A percentile compares a stretch with the other conserved stretches of the same genome.
Conservation (phyloP, 768 basidiomycete species). For the Auricularia cornea region DNA sequence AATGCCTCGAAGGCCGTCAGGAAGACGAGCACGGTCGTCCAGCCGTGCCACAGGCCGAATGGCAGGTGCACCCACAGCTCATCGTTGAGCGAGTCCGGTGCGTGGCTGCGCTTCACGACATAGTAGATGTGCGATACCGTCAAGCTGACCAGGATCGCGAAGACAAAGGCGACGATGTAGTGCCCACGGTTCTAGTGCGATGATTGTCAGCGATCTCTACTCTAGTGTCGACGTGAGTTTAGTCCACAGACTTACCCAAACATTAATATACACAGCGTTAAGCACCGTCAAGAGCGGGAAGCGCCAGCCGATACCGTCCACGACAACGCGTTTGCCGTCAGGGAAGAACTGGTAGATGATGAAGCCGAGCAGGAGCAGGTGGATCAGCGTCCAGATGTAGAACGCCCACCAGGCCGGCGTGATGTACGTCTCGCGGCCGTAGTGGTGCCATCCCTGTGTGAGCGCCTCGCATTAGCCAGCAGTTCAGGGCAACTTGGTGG, state of each 20-base stretch:
- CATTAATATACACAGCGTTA: constrained; percentile 33
- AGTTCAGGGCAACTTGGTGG: neutral
- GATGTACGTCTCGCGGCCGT: constrained; percentile 30
- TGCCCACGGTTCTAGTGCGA: constrained; percentile 1
- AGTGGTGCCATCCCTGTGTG: constrained; percentile 3
- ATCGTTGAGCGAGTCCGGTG: constrained; percentile 22
- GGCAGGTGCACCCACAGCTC: constrained; percentile 36
- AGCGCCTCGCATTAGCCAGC: neutral
- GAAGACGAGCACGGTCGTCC: constrained; percentile 18
- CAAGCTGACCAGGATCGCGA: constrained; percentile 29
- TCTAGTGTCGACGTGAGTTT: constrained; percentile 19
- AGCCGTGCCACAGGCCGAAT: constrained; percentile 34
- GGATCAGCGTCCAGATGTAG: constrained; percentile 29
- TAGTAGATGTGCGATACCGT: constrained; percentile 34
- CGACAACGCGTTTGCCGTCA: constrained; percentile 24
- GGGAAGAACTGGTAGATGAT: constrained; percentile 23
- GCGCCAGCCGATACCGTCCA: constrained; percentile 34
- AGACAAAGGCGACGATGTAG: constrained; percentile 35
- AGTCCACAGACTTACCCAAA: constrained; percentile 32
- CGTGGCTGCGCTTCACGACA: constrained; percentile 29
- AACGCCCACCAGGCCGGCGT: constrained; percentile 31
- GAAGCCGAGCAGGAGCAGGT: constrained; percentile 34
- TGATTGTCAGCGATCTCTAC: neutral
- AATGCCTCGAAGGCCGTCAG: constrained; percentile 23
- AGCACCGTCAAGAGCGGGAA: constrained; percentile 34